phyloP scores from a whole-genome alignment of 495 filamentous ascomycete species.

The Talaromyces liani region DNA sequence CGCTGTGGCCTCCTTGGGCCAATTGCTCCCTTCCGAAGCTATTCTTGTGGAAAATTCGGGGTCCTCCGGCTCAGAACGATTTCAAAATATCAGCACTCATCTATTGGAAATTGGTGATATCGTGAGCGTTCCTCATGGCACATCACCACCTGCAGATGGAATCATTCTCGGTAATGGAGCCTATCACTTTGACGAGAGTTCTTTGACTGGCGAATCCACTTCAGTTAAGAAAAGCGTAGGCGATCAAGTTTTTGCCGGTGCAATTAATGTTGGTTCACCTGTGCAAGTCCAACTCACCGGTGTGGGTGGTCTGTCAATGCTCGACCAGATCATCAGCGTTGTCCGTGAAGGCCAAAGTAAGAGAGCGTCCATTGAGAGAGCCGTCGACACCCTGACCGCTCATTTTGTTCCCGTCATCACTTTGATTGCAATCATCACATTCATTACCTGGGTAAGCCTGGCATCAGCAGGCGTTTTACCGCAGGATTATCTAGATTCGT shows the following conservation, averaged over 20 bases:
- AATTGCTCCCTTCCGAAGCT: constrained; percentile 74
- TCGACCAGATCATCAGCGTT: constrained; percentile 83
- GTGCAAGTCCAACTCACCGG: constrained; percentile 64
- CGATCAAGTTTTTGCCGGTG: constrained; percentile 78
- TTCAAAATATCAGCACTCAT: constrained; percentile 51
- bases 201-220: constrained; percentile 81
- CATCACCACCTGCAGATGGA: constrained; percentile 82
- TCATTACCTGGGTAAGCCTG: constrained; percentile 76
- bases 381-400: constrained; percentile 75
- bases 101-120: constrained; percentile 77
- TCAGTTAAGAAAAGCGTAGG: constrained; percentile 62
- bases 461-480: constrained; percentile 63
- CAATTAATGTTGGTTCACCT: constrained; percentile 71
- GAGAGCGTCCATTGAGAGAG: constrained; percentile 76
- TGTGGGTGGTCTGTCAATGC: constrained; percentile 71
- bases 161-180: constrained; percentile 49
- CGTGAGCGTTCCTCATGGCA: constrained; percentile 68
- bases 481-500: constrained; percentile 53
- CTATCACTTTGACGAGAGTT: constrained; percentile 79
- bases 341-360: constrained; percentile 87
- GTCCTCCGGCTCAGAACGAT: constrained; percentile 5
- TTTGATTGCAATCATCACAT: constrained; percentile 71
- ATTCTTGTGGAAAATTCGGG: constrained; percentile 32
- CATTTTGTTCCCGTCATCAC: constrained; percentile 89
- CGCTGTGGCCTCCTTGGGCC: constrained; percentile 71